Evolutionary conservation across 2,329 filamentous ascomycete genomes (phyloP), one percentile per base, ranked within the genome.

Genomic region (Trichoderma aggressivum): DNA sequence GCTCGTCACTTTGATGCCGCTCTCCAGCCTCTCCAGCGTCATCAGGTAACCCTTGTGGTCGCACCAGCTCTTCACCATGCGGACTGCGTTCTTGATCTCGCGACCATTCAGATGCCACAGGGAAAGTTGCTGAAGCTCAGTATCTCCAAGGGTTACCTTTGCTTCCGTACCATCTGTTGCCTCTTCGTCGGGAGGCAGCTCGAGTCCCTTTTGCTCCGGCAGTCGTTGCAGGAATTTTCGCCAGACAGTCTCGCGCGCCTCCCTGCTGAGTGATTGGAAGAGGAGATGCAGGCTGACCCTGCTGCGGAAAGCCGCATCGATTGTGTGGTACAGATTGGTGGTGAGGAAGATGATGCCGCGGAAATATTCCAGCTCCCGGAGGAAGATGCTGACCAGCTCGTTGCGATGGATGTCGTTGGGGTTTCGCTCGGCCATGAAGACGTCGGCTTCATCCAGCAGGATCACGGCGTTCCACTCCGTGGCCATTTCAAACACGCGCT

Each of bases 361-460:
- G 72, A 80, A 85, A 74, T 84, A 84, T 75, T 84, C 83, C 28
- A 85, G 79, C 78, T 84, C 82, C 24, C 82, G 79, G 26, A 85
- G 77, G 73, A 86, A 85, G 72, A 85, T 84, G 67, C 81, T 83
- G 5, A 85, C 83, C 4, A 87, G 78, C 61, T 83, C 84, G 75
- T 87, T 87, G 18, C 84, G 80, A 50, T 79, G 78, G 16, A 87
- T 81, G 73, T 87, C 82, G 50, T 80, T 79, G 50, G 81, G 80
- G 66, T 83, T 79, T 5, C 86, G 81, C 76, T 82, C 79, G 1
- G 83, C 82, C 76, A 87, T 82, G 76, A 86, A 87, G 2, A 87
- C 84, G 72, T 87, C 86, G 8, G 85, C 85, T 76, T 87, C 86
- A 73, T 87, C 86, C 3, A 87, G 81, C 5, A 88, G 78, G 24